Conservation (phyloP, 257 asterid species). For the Nicotiana tomentosiformis region DNA sequence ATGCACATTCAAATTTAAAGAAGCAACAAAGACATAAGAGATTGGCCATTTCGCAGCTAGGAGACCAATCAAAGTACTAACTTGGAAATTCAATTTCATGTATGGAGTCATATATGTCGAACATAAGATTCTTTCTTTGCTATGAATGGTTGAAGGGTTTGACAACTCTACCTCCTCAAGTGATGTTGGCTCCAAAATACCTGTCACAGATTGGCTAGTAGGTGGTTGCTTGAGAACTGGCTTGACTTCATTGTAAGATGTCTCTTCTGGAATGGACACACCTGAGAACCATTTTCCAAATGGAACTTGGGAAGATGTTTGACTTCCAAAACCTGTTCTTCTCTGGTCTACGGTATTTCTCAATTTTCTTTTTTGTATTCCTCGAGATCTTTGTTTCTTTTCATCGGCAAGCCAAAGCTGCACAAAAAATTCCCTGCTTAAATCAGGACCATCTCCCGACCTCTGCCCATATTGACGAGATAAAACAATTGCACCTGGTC, state of each 20-base stretch:
- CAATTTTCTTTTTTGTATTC: constrained; percentile 27
- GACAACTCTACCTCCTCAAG: constrained; percentile 64
- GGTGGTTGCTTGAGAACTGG: constrained; percentile 63
- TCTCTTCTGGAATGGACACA: constrained; percentile 28
- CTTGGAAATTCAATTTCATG: not conserved
- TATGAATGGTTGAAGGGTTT: constrained; percentile 1
- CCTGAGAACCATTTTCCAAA: constrained; percentile 43
- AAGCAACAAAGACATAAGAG: not conserved
- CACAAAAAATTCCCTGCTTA: constrained; percentile 68
- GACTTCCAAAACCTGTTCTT: constrained; percentile 22
- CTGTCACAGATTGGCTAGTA: constrained; percentile 74
- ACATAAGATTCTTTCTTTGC: not conserved
- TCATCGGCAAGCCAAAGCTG: constrained; percentile 69
- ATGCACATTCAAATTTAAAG: not conserved
- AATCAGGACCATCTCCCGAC: constrained; percentile 36
- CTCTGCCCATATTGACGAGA: constrained; percentile 35
- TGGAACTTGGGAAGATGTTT: constrained; percentile 18
- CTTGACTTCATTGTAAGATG: constrained; percentile 31
- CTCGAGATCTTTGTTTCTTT: constrained; percentile 32
- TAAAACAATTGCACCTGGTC: constrained; percentile 16
- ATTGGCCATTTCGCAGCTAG: not conserved
- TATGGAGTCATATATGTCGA: not conserved
- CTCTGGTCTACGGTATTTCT: constrained; percentile 17
- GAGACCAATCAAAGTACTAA: not conserved
- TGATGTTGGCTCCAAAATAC: constrained; percentile 63